These are phyloP conservation scores for Cutaneotrichosporon mucoides DNA, from an alignment of 1,284 basidiomycete species.

Conservation along the genomic window DNA sequence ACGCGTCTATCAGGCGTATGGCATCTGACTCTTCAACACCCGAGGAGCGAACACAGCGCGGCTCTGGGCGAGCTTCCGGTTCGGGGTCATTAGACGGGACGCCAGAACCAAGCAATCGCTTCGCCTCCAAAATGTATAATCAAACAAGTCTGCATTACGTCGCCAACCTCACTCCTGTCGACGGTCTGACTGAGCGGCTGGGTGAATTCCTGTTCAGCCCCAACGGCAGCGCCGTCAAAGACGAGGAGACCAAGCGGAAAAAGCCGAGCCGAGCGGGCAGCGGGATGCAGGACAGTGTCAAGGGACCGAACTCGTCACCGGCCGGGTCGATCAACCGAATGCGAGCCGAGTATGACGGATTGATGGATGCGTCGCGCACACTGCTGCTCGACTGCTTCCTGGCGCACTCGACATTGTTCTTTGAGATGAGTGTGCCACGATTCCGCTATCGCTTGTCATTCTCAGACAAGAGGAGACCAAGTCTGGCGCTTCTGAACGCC, in stretches of 20 bases:
- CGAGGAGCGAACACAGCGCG: constrained; percentile 17
- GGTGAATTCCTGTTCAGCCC: constrained; percentile 45
- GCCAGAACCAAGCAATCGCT: constrained; percentile 2
- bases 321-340: constrained; percentile 9
- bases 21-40: constrained; percentile 6
- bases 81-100: constrained; percentile 10
- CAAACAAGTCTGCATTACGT: constrained; percentile 31
- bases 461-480: constrained; percentile 35
- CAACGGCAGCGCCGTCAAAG: constrained; percentile 12
- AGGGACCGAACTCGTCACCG: not conserved
- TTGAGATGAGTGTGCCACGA: constrained; percentile 44
- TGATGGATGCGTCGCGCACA: constrained; percentile 31
- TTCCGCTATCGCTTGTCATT: constrained; percentile 43
- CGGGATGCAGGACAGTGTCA: not conserved
- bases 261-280: constrained; percentile 2
- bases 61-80: not conserved
- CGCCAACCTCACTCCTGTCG: constrained; percentile 28
- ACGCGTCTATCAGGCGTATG: not conserved
- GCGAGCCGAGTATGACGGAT: constrained; percentile 32
- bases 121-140: constrained; percentile 19
- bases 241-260: constrained; percentile 20
- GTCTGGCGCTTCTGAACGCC: constrained; percentile 39
- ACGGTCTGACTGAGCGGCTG: constrained; percentile 34
- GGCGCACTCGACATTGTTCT: constrained; percentile 37
- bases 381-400: constrained; percentile 39